A percentile compares a stretch with the other conserved stretches of the same genome.
These are phyloP conservation scores for Trichophaea hybrida DNA, from an alignment of 2,329 filamentous ascomycete species.

Conservation along the genomic window DNA sequence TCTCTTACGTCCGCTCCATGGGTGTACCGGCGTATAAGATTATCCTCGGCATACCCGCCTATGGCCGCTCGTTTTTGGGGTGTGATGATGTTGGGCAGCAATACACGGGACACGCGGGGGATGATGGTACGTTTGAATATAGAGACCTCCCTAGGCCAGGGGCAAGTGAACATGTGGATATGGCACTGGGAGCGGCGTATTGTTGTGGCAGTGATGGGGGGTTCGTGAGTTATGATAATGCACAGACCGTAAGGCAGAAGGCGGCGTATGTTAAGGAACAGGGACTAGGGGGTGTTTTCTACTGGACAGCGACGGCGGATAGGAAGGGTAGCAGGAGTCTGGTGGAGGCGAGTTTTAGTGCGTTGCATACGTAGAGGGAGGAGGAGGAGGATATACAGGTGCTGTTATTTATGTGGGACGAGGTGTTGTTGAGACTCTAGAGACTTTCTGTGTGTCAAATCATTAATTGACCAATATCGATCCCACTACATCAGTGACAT, in stretches of 20 bases:
- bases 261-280: conserved; percentile 58
- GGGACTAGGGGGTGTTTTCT: conserved; percentile 61
- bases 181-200: conserved; percentile 51
- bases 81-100: conserved; percentile 50
- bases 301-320: conserved; percentile 67
- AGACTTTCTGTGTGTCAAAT: no score
- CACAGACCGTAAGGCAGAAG: conserved; percentile 60
- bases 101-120: conserved; percentile 42
- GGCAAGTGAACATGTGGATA: conserved; percentile 54
- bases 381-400: background rate
- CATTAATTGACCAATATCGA: no score
- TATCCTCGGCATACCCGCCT: conserved; percentile 59
- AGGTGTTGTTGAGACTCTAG: no score
- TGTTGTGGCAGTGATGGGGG: conserved; percentile 60
- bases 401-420: background rate
- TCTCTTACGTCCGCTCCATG: conserved; percentile 46
- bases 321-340: conserved; percentile 42
- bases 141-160: conserved; percentile 48
- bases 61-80: conserved; percentile 59
- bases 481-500: no score
- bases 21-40: conserved; percentile 59
- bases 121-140: conserved; percentile 62
- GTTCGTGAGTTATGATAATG: conserved; percentile 68
- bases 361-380: conserved; percentile 35
- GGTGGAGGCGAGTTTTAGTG: conserved; percentile 44